Base-by-base conservation (phyloP, 2,329 filamentous ascomycete species). In the Ophiostoma montium region DNA sequence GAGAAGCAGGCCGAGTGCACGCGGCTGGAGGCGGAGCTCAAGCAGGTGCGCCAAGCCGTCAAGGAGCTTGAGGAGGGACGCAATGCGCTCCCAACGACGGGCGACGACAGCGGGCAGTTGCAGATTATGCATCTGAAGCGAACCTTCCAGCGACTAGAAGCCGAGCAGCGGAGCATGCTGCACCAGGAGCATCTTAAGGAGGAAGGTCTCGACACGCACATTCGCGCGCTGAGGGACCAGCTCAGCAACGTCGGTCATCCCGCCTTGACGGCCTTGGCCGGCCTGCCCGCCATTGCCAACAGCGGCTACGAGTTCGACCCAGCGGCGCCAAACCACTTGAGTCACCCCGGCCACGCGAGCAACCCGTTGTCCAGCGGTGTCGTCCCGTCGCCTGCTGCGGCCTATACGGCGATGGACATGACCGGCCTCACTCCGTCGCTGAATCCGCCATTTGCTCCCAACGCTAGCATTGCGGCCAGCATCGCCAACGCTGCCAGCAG, bases 51-150 rank as follows among this genome's bases (percentile, higher is more conserved):
- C n/a, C 69, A 70, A 21, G 76, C 82, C 55, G 76, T 90, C 55
- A 86, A 86, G 60, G 74, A 80, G 47, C 71, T 88, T 23, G 86
- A 92, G 60, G 78, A 81, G 51, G 76, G 82, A 55, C 69, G 79
- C 46, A 82, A 82, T 62, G 75, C 73, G 50, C 70, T 78, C 12
- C 74, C 76, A 2, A 79, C 74, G 15, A 75, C 70, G n/a, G 72
- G 79, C 50, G 72, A 77, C 42, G 78, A 79, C 35, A 75, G 78
- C 13, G 71, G 70, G 53, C 68, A 69, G 47, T 68, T 73, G 47
- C 67, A 65, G 48, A 71, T 78, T 46, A 62, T 62, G 43, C 68
- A 72, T 44, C 64, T 78, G 19, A 71, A 72, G 51, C 67, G 71
- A 44, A 71, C 76, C 30, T 82, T 77, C 72, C 72, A 75, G 21